A percentile compares a stretch with the other conserved stretches of the same genome.
Evolutionary conservation across 306 rosid species (phyloP).

Genomic region (Cucumis melo): DNA sequence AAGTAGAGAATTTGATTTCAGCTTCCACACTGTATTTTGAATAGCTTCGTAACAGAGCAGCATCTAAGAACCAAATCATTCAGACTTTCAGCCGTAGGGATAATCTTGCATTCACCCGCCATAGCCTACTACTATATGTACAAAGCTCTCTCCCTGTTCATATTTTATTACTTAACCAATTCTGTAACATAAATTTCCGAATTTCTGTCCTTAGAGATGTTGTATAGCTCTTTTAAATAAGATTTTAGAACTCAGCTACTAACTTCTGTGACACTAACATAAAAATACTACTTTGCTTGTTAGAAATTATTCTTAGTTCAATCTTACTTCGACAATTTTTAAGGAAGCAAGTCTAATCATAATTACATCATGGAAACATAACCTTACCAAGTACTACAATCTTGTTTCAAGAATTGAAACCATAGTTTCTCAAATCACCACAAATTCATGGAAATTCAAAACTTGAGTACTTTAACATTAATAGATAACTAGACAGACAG

Average conservation of each 20-base stretch:
- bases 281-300: neutral
- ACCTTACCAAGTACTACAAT: neutral
- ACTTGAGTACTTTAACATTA: neutral
- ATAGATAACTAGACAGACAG: neutral
- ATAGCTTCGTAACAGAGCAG: neutral
- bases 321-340: no score
- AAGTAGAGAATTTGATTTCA: neutral
- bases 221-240: neutral
- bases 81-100: neutral
- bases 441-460: neutral
- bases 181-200: neutral
- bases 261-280: neutral
- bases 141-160: conserved; percentile 2
- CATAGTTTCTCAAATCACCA: neutral
- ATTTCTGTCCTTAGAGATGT: neutral
- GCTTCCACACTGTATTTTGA: neutral
- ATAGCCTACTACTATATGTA: neutral
- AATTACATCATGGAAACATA: neutral
- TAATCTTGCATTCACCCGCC: neutral
- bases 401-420: neutral
- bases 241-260: neutral
- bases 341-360: neutral
- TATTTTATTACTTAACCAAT: neutral
- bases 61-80: neutral
- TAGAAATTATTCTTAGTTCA: neutral